Evolutionary conservation across 371 early-diverging fungal species (phyloP).

Genomic region (Mucor piriformis): DNA sequence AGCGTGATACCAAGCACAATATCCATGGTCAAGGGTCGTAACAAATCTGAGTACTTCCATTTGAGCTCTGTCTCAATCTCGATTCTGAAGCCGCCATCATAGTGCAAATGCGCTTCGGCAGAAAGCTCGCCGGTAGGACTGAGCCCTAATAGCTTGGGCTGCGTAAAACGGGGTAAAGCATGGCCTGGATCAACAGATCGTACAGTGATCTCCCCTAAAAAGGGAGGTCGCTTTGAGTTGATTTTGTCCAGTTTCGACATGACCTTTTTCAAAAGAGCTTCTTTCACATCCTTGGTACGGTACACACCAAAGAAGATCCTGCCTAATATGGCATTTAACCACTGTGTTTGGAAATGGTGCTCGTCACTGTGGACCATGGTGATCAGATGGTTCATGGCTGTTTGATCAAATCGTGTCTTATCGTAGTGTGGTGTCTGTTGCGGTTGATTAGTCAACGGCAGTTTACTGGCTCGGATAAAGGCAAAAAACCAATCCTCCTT

Average conservation of each 20-base stretch:
- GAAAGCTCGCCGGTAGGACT: slow-evolving; percentile 73
- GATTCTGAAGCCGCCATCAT: slow-evolving; percentile 74
- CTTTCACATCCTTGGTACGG: slow-evolving; percentile 64
- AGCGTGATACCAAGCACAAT: slow-evolving; percentile 79
- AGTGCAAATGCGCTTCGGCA: slow-evolving; percentile 76
- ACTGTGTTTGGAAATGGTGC: slow-evolving; percentile 70
- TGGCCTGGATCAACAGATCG: slow-evolving; percentile 80
- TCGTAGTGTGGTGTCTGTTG: slow-evolving; percentile 19
- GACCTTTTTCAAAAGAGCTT: slow-evolving; percentile 68
- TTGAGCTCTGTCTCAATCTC: slow-evolving; percentile 73
- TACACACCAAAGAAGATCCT: slow-evolving; percentile 75
- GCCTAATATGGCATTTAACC: slow-evolving; percentile 91
- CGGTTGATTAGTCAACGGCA: not conserved
- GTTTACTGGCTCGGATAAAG: slow-evolving; percentile 51
- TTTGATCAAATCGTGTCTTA: slow-evolving; percentile 55
- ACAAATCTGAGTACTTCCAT: slow-evolving; percentile 51
- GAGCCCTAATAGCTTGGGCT: slow-evolving; percentile 72
- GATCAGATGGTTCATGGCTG: slow-evolving; percentile 60
- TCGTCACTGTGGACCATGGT: slow-evolving; percentile 63
- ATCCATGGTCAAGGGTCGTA: slow-evolving; percentile 74
- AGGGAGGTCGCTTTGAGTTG: slow-evolving; percentile 72
- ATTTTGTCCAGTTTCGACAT: slow-evolving; percentile 64
- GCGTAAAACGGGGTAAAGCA: slow-evolving; percentile 78
- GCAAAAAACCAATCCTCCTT: slow-evolving; percentile 92
- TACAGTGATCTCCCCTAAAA: slow-evolving; percentile 84